Base-by-base conservation (phyloP, 805 yeast genomes). In the Tetrapisispora pingtungensis region DNA sequence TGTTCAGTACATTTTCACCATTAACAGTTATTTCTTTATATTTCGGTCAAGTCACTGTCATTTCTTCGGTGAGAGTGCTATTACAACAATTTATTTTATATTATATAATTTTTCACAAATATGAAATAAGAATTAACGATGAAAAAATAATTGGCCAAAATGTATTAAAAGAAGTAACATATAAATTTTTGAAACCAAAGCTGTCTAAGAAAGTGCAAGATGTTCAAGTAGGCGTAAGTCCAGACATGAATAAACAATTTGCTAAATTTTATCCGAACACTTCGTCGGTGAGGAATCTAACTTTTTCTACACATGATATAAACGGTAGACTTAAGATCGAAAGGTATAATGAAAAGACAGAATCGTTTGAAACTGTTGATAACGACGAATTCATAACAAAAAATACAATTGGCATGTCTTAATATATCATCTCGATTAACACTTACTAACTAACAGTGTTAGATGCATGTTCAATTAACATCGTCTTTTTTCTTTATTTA, bases 1-100 rank as follows among this genome's bases (percentile, higher is more conserved):
- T 82, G 2, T 69, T 75, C 26, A 66, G 75, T 2, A 60, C 75
- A 1, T 78, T 78, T 49, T 78, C 85, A 7, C 93, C 94, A 0
- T 56, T 78, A 10, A 73, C 71, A 40, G 50, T 76, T 8, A 43
- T 70, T 3, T 61, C 73, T n/a, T 60, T 77, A 43, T 62, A 68
- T 48, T 48, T 64, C 19, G 50, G 67, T 7, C 61, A 67, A 1
- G 68, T 67, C 1, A 54, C 71, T 1, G 62, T 72, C 58, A 58
- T 59, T 13, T 57, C 72, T 15, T 40, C 65, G 2, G 24, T 72
- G 1, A 61, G 68, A 33, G 47, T 71, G 12, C n/a, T 65, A 3
- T 45, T 66, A 2, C 60, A 70, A n/a, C 68, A 72, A 20, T 49
- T 62, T 7, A 52, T 64, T 1, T 52, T 74, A 10, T 70, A 70